Base-by-base conservation (phyloP, 2,329 filamentous ascomycete species). In the Ophiognomonia clavigignenti-juglandacearum region DNA sequence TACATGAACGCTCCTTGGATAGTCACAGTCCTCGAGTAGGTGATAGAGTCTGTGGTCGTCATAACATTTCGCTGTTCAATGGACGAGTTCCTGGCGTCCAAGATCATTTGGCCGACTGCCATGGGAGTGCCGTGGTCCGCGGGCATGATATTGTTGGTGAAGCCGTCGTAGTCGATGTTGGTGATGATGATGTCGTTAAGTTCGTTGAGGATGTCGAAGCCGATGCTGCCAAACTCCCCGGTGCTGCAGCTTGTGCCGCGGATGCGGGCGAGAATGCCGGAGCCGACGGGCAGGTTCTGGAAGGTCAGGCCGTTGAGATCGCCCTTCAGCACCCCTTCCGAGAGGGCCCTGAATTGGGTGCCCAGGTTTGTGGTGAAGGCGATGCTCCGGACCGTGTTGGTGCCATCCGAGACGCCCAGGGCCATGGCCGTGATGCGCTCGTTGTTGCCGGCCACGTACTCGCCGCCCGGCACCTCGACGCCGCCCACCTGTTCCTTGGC, bases 31-130 rank as follows among this genome's bases (percentile, higher is more conserved):
- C 48, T 49, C 3, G 44, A 50, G 22, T 49, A 46, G 3, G 41
- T 54, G 3, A 52, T 39, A 8, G 51, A 39, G 9, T 50, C 51
- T 1, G 29, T 51, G 18, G 51, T 54, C 26, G 6, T 7, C 26
- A 54, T 35, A 2, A 41, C 51, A 11, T 50, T 53, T 7, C 42
- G 47, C 38, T 54, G 51, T 31, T 51, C 45, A 13, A 26, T 40
- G 18, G 45, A 49, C 9, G 35, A 46, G 40, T 54, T 54, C 29
- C 53, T 45, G 38, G 51, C 53, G 31, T 54, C 51, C 14, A 54
- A 26, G 16, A 53, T 49, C 34, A 52, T 48, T 13, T 48, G 53
- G 16, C 51, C 53, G 5, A 54, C 39, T 5, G 45, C 47, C 4
- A 53, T 31, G 19, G 46, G 48, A 4, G 44, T 39, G 7, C 51